Evolutionary conservation across 2,329 filamentous ascomycete species (phyloP).

Genomic region (Fusarium falciforme): DNA sequence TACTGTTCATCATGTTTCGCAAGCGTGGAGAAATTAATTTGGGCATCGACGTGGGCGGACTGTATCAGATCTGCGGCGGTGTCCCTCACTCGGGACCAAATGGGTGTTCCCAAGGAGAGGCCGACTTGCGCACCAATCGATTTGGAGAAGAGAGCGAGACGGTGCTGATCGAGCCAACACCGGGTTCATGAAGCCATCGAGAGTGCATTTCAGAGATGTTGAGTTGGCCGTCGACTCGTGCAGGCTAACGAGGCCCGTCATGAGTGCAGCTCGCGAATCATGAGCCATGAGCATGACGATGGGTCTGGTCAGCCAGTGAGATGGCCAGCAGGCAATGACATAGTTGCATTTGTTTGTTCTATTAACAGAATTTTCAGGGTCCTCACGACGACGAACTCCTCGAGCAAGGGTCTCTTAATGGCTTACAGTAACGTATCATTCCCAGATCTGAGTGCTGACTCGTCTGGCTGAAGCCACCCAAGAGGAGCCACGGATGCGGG

Average conservation of each 20-base stretch:
- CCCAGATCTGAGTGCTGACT: constrained; percentile 28
- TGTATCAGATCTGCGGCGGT: constrained; percentile 16
- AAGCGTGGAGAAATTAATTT: constrained; percentile 6
- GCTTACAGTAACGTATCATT: constrained; percentile 34
- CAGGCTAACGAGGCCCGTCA: neutral
- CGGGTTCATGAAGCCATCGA: constrained; percentile 7
- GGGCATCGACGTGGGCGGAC: constrained; percentile 14
- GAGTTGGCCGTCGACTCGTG: neutral
- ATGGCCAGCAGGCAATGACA: constrained; percentile 17
- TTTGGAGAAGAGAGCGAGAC: neutral
- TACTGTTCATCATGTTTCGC: neutral
- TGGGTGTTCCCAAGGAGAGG: neutral
- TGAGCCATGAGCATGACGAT: neutral
- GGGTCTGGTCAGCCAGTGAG: neutral
- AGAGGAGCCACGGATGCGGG: constrained; percentile 20
- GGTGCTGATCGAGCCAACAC: constrained; percentile 17
- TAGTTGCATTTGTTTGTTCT: constrained; percentile 10
- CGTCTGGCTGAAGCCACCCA: constrained; percentile 19
- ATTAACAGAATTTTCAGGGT: constrained; percentile 4
- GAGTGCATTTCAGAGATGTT: neutral
- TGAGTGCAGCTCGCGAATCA: neutral
- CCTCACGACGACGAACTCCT: constrained; percentile 1
- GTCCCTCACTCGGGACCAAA: neutral
- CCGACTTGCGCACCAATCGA: constrained; percentile 33
- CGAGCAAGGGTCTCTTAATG: constrained; percentile 22